A percentile compares a stretch with the other conserved stretches of the same genome.
Conservation (phyloP, 2,329 filamentous ascomycete genomes). For the Talaromyces sp. region DNA sequence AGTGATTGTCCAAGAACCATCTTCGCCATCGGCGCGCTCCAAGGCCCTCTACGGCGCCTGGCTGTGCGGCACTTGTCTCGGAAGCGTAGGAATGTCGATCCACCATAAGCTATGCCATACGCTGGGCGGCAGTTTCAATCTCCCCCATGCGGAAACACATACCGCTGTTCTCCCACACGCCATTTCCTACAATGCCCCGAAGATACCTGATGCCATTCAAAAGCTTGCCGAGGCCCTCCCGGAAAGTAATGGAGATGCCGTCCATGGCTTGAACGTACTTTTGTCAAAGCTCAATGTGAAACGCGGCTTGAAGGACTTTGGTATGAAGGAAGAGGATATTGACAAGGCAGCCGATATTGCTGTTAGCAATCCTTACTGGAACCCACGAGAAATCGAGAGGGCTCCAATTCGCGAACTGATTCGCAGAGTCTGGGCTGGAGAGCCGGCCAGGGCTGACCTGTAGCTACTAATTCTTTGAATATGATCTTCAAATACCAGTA, state of each 20-base stretch:
- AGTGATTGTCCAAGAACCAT: constrained; percentile 44
- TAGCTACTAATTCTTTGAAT: constrained; percentile 23
- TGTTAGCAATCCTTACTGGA: constrained; percentile 56
- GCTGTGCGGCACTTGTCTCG: constrained; percentile 60
- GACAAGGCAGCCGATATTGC: constrained; percentile 58
- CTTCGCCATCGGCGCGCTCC: constrained; percentile 45
- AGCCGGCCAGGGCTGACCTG: constrained; percentile 51
- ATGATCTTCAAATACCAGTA: not conserved
- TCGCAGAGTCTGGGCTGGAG: constrained; percentile 57
- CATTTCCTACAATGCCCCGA: constrained; percentile 58
- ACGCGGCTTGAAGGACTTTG: constrained; percentile 50
- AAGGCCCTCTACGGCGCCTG: constrained; percentile 59
- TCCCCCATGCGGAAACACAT: constrained; percentile 64
- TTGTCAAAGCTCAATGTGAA: constrained; percentile 52
- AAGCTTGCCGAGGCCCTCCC: constrained; percentile 52
- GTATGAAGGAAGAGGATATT: constrained; percentile 59
- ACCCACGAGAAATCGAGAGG: constrained; percentile 53
- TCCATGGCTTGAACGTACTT: constrained; percentile 54
- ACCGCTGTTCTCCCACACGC: constrained; percentile 60
- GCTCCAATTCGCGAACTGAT: constrained; percentile 53
- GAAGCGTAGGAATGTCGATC: constrained; percentile 58
- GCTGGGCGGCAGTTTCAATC: constrained; percentile 58
- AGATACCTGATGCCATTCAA: constrained; percentile 49
- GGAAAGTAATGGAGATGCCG: constrained; percentile 55
- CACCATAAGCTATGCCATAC: constrained; percentile 67